These are phyloP conservation scores for Lupinus albus DNA, from an alignment of 306 rosid species.

Conservation along the genomic window DNA sequence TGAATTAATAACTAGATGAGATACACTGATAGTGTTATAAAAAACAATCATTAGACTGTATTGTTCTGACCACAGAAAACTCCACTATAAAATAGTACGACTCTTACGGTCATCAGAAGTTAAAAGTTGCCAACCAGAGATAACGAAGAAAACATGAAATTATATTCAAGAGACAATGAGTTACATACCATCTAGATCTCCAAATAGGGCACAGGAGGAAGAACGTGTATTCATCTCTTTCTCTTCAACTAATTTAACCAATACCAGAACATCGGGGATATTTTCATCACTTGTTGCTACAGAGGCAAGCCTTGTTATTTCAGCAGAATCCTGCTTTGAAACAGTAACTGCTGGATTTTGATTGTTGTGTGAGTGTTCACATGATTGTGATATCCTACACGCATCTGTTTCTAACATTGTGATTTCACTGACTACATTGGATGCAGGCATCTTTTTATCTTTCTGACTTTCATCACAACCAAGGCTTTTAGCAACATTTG, in stretches of 20 bases:
- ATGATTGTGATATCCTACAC: slow-evolving; percentile 38
- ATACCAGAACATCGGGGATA: slow-evolving; percentile 24
- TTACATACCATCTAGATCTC: slow-evolving; percentile 56
- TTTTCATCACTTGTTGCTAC: slow-evolving; percentile 36
- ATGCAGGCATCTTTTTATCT: slow-evolving; percentile 22
- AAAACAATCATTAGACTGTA: slow-evolving; percentile 36
- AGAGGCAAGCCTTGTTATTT: slow-evolving; percentile 41
- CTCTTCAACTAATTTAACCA: slow-evolving; percentile 35
- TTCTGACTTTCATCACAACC: slow-evolving; percentile 37
- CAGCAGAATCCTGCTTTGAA: slow-evolving; percentile 37
- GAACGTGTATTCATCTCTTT: slow-evolving; percentile 38
- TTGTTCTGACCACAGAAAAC: slow-evolving; percentile 37
- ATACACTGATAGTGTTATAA: slow-evolving; percentile 34
- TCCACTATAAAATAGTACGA: slow-evolving; percentile 27
- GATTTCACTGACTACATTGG: slow-evolving; percentile 24
- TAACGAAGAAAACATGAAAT: slow-evolving; percentile 21
- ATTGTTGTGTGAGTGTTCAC: slow-evolving; percentile 42
- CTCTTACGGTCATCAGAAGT: slow-evolving; percentile 34
- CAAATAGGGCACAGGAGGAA: slow-evolving; percentile 43
- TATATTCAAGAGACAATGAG: slow-evolving; percentile 13
- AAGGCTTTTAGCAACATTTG: slow-evolving; percentile 26
- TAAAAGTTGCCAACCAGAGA: slow-evolving; percentile 35
- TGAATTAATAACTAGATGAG: slow-evolving; percentile 46
- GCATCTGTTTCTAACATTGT: slow-evolving; percentile 25
- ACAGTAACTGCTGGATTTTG: slow-evolving; percentile 36